Percentiles rank a stretch among this genome's conserved stretches.
These are phyloP conservation scores for Xylogone sp. DNA, from an alignment of 2,329 filamentous ascomycete genomes.

Conservation along the genomic window DNA sequence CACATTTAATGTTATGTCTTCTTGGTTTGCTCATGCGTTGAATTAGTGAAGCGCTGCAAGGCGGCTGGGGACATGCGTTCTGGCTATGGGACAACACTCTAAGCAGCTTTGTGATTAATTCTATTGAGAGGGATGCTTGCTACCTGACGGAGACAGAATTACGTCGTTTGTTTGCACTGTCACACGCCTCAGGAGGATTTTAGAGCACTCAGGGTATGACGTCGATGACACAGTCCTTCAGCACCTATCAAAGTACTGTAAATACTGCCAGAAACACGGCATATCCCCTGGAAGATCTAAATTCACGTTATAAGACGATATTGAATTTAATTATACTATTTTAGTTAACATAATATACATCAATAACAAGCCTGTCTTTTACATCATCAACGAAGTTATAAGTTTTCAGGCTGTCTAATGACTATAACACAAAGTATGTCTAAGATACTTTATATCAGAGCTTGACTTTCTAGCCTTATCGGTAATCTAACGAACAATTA, in stretches of 20 bases:
- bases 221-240: background rate
- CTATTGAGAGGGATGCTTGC: too few relatives aligned
- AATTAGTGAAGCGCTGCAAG: too few relatives aligned
- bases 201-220: too few relatives aligned
- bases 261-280: constrained; percentile 1
- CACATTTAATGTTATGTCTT: too few relatives aligned
- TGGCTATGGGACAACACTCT: too few relatives aligned
- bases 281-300: constrained; percentile 1
- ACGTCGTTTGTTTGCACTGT: too few relatives aligned
- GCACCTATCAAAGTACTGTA: background rate
- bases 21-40: too few relatives aligned
- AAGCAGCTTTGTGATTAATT: too few relatives aligned
- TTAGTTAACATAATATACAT: constrained; percentile 5
- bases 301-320: constrained; percentile 4
- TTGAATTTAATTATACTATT: constrained; percentile 5
- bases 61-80: too few relatives aligned
- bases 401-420: constrained; percentile 4
- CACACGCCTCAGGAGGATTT: too few relatives aligned
- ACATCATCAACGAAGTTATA: constrained; percentile 4
- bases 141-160: too few relatives aligned
- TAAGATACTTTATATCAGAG: constrained; percentile 4
- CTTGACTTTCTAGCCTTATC: background rate
- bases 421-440: background rate
- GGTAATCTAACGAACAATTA: background rate
- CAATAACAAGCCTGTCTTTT: background rate